phyloP scores from a whole-genome alignment of 768 basidiomycete genomes.

The Boletus eberwhitei region DNA sequence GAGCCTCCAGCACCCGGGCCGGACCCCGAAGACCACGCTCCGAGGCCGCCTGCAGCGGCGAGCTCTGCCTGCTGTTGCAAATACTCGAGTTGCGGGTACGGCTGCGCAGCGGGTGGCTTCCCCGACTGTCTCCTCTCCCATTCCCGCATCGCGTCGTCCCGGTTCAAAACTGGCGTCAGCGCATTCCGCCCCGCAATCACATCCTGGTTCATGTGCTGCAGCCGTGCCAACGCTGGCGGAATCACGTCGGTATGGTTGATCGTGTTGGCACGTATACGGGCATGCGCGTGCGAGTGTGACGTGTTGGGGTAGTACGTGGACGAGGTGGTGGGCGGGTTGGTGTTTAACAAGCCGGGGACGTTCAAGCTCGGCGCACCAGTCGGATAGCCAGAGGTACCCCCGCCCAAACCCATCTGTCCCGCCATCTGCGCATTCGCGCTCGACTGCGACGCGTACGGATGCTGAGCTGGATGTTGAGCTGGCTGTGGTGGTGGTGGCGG shows the following conservation, averaged over 20 bases:
- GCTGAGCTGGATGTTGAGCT: constrained; percentile 23
- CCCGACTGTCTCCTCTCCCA: constrained; percentile 91
- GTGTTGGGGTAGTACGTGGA: constrained; percentile 61
- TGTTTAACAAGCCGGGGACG: constrained; percentile 36
- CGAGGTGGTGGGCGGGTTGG: constrained; percentile 46
- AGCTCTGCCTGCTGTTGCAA: constrained; percentile 92
- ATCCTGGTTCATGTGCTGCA: constrained; percentile 88
- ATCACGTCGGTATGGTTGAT: constrained; percentile 84
- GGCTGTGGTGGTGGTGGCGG: constrained; percentile 24
- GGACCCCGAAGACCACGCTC: constrained; percentile 48
- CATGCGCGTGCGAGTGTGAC: constrained; percentile 28
- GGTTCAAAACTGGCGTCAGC: constrained; percentile 88
- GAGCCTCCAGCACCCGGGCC: background rate
- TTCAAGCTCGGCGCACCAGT: constrained; percentile 14
- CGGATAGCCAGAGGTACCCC: constrained; percentile 18
- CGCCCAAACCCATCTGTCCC: constrained; percentile 17
- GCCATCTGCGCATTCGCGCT: constrained; percentile 16
- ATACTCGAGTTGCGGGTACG: constrained; percentile 87
- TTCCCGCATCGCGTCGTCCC: constrained; percentile 92
- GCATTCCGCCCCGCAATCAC: constrained; percentile 71
- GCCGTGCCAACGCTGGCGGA: constrained; percentile 88
- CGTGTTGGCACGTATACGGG: constrained; percentile 84
- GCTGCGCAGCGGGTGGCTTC: constrained; percentile 64
- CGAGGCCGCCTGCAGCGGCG: constrained; percentile 58
- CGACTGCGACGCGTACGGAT: constrained; percentile 27